phyloP scores from a whole-genome alignment of 1,284 basidiomycete species.

The Takashimella tepidaria region DNA sequence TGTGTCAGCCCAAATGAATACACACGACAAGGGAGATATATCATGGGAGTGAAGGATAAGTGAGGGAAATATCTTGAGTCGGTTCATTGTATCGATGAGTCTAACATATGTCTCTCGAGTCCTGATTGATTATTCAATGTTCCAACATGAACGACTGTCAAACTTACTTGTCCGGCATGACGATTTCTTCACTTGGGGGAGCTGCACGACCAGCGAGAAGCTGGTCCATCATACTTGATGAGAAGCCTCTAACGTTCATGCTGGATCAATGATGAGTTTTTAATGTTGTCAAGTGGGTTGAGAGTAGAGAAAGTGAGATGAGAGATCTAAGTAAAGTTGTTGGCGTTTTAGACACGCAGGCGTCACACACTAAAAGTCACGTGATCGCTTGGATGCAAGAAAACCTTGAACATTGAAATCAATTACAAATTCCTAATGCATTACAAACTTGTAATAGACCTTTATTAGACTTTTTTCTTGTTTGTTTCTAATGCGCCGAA shows the following conservation, averaged over 20 bases:
- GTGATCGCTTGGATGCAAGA: too few relatives aligned
- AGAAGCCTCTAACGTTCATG: background rate
- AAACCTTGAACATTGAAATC: background rate
- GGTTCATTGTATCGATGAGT: too few relatives aligned
- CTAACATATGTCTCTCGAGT: too few relatives aligned
- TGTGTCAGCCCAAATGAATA: conserved; percentile 1
- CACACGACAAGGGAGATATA: background rate
- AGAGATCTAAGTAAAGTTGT: conserved; percentile 17
- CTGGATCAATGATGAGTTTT: conserved; percentile 8
- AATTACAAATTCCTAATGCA: too few relatives aligned
- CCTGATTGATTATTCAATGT: too few relatives aligned
- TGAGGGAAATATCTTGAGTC: too few relatives aligned
- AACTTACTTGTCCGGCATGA: conserved; percentile 48
- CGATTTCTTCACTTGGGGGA: conserved; percentile 35
- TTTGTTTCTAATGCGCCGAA: too few relatives aligned
- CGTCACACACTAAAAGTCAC: background rate
- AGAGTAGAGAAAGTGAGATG: background rate
- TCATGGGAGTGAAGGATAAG: too few relatives aligned
- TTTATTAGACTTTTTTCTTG: too few relatives aligned
- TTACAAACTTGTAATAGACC: too few relatives aligned
- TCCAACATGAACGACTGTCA: background rate
- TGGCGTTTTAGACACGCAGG: conserved; percentile 4
- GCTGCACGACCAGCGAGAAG: conserved; percentile 14
- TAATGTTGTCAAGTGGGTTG: background rate
- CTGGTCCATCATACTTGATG: conserved; percentile 5